Evolutionary conservation across 176 grass and related monocot genomes (phyloP).

Genomic region (Triticum aestivum): IWGSC_CS_RefSeq_v2.1 NC_057814.1:555207709-555208208

Average conservation of each 20-base stretch:
- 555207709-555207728: constrained; percentile 48
- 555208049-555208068: not conserved
- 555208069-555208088: not conserved
- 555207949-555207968: not conserved
- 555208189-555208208: constrained; percentile 26
- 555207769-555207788: constrained; percentile 39
- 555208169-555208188: constrained; percentile 67
- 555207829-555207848: not conserved
- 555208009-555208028: constrained; percentile 51
- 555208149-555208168: constrained; percentile 60
- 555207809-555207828: constrained; percentile 41
- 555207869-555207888: not conserved
- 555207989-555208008: constrained; percentile 48
- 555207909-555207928: constrained; percentile 22
- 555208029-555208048: constrained; percentile 35
- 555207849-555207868: not conserved
- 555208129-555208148: constrained; percentile 33
- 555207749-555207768: constrained; percentile 31
- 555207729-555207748: not conserved
- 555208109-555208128: not conserved
- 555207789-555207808: constrained; percentile 46
- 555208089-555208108: not conserved
- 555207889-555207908: not conserved
- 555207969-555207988: constrained; percentile 6
- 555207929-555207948: constrained; percentile 39